phyloP scores from a whole-genome alignment of 2,329 filamentous ascomycete species.

The Aspergillus quadricinctus region DNA sequence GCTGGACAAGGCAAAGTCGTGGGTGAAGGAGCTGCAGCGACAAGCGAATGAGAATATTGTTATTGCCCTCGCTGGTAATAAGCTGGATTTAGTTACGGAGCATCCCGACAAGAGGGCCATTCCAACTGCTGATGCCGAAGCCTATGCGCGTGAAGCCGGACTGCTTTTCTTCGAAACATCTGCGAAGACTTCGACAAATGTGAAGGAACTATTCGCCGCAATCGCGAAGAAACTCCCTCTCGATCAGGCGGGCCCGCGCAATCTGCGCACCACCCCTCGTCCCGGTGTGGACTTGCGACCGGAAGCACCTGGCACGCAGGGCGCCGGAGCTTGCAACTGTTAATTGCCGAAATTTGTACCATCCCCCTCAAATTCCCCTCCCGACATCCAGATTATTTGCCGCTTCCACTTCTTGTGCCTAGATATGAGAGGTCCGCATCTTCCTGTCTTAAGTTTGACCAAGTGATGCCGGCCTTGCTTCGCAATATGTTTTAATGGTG shows the following conservation, averaged over 20 bases:
- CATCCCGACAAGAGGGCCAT: constrained; percentile 96
- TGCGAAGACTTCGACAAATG: constrained; percentile 95
- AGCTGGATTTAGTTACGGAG: constrained; percentile 91
- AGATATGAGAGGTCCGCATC: constrained; percentile 16
- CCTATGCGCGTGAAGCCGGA: constrained; percentile 88
- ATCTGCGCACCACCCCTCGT: constrained; percentile 63
- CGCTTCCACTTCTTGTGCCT: constrained; percentile 9
- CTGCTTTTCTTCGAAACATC: constrained; percentile 98
- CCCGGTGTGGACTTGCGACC: constrained; percentile 65
- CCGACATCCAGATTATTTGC: constrained; percentile 1
- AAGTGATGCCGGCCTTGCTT: not conserved
- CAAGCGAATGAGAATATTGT: constrained; percentile 99
- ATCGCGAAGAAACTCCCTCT: constrained; percentile 97
- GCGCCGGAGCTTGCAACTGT: constrained; percentile 60
- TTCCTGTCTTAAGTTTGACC: constrained; percentile 6
- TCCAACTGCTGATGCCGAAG: constrained; percentile 80
- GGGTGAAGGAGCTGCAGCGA: constrained; percentile 97
- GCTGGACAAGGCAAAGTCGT: constrained; percentile 97
- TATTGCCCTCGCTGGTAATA: constrained; percentile 96
- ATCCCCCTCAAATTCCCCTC: constrained; percentile 1
- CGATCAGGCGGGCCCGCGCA: constrained; percentile 90
- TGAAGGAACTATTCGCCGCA: constrained; percentile 90
- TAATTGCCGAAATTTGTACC: constrained; percentile 34
- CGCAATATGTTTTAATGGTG: constrained; percentile 10
- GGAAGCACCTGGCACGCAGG: constrained; percentile 57